Base-by-base conservation (phyloP, 768 basidiomycete species). In the Xerocomellus chrysenteron region DNA sequence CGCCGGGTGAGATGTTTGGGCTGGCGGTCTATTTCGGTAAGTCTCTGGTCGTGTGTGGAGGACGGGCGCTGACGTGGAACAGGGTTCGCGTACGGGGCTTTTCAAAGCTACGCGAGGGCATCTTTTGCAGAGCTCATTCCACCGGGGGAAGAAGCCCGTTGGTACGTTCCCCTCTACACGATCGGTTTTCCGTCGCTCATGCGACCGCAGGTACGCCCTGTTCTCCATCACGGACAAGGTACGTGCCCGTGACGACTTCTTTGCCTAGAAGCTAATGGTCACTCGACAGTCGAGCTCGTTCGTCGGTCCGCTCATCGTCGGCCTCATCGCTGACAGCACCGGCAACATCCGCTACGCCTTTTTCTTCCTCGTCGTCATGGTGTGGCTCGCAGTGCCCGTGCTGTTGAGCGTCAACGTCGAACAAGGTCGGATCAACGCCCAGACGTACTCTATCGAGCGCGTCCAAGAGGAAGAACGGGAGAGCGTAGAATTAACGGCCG, bases 191-290 rank as follows among this genome's bases (percentile, higher is more conserved):
- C 28, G 21, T 11, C 12, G 26, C 10, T 45, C 17, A 56, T 26
- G 43, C 19, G 43, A 28, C 4, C 9, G 2, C 28, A 79, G 78
- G 79, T 86, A 88, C 59, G 88, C 85, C 2, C 73, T 98, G 35
- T 97, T 89, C 72, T 88, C 89, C 16, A 94, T 98, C 62, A 96
- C 94, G 0, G 91, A 93, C 74, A 92, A 94, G 78, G 90, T 85
- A 26, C 19, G 50, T n/a, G 32, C 21, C n/a, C 10, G 10, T 7
- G 11, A 19, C 9, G 1, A 13, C 3, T 16, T 16, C 7, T 47
- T 26, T 36, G 26, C 24, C 6, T 13, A 26, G 3, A 17, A 1
- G 17, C 44, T 59, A 7, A 50, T 16, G 6, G 35, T 2, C 19
- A 28, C 36, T 40, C 19, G 33, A 21, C 68, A 97, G 88, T 94